A percentile compares a stretch with the other conserved stretches of the same genome.
Conservation (phyloP, 345 rosid species). For the Linum trigynum region DNA sequence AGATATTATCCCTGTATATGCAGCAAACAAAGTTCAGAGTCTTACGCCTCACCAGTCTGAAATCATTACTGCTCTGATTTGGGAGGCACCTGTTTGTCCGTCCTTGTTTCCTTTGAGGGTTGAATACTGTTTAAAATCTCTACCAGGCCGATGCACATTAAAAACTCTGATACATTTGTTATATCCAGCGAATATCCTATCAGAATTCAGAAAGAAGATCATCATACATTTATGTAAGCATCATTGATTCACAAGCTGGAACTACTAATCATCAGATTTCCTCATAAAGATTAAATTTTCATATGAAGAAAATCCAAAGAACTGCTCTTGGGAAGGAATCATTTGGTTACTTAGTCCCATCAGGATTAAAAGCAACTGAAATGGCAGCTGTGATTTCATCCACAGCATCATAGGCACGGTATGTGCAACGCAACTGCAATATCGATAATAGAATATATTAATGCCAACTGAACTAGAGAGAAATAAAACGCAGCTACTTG, state of each 20-base stretch:
- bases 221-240: slow-evolving; percentile 10
- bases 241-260: background rate
- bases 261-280: slow-evolving; percentile 1
- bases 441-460: slow-evolving; percentile 8
- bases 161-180: slow-evolving; percentile 77
- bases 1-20: slow-evolving; percentile 65
- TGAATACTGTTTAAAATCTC: slow-evolving; percentile 69
- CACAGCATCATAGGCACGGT: slow-evolving; percentile 91
- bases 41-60: slow-evolving; percentile 2
- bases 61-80: background rate
- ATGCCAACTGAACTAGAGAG: slow-evolving; percentile 8
- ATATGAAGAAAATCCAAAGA: background rate
- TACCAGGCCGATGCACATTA: slow-evolving; percentile 91
- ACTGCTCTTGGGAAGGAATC: background rate
- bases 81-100: slow-evolving; percentile 70
- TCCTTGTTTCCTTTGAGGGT: slow-evolving; percentile 77
- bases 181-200: slow-evolving; percentile 87
- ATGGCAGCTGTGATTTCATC: slow-evolving; percentile 95
- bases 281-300: background rate
- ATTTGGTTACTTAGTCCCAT: slow-evolving; percentile 68
- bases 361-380: slow-evolving; percentile 78
- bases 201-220: slow-evolving; percentile 7
- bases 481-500: slow-evolving; percentile 3
- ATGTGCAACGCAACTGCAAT: slow-evolving; percentile 87
- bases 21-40: slow-evolving; percentile 11